A percentile compares a stretch with the other conserved stretches of the same genome.
Conservation (phyloP, 2,329 filamentous ascomycete genomes). For the Claviceps fusiformis region DNA sequence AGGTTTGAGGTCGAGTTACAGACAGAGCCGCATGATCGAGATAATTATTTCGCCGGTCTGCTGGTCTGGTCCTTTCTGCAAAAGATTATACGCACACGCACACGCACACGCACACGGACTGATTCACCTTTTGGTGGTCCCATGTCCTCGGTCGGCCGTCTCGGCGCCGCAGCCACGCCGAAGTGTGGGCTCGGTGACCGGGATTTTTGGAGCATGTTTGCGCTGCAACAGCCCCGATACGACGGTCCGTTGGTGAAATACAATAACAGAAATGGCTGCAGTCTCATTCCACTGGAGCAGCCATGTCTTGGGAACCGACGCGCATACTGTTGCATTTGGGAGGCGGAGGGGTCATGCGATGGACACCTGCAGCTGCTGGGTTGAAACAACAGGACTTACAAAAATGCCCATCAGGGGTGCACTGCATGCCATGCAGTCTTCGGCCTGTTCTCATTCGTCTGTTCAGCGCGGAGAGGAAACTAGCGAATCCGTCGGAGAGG, state of each 20-base stretch:
- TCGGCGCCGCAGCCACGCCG: constrained; percentile 3
- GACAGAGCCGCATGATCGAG: not conserved
- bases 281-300: not conserved
- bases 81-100: no score
- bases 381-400: not conserved
- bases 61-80: not conserved
- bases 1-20: not conserved
- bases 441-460: not conserved
- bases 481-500: not conserved
- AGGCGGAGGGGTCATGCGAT: not conserved
- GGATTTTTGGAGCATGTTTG: not conserved
- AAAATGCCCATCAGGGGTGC: not conserved
- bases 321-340: not conserved
- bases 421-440: not conserved
- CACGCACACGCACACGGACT: no score
- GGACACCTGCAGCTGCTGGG: not conserved
- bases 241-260: not conserved
- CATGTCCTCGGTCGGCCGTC: not conserved
- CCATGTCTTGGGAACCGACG: not conserved
- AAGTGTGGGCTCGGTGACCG: constrained; percentile 3
- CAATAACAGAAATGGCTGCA: not conserved
- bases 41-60: not conserved
- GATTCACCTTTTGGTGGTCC: no score
- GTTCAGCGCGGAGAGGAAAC: not conserved
- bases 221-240: not conserved